phyloP scores from a whole-genome alignment of 495 filamentous ascomycete genomes.

The Immersiella caudata region DNA sequence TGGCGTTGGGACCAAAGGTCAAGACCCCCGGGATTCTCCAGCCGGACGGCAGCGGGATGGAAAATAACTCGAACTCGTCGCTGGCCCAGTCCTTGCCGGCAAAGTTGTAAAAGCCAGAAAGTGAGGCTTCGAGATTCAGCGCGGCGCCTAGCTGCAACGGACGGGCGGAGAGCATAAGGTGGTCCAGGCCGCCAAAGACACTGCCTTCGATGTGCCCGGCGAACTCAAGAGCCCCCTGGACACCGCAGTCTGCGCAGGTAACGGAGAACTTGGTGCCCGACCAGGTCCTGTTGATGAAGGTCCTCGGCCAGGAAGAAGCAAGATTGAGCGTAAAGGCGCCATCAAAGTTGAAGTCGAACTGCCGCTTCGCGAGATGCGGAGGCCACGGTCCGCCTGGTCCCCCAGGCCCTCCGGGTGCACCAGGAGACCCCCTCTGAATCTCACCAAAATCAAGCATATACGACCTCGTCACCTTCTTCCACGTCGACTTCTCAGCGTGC shows the following conservation, averaged over 20 bases:
- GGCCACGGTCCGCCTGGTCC: too few relatives aligned
- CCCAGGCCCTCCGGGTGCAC: background rate
- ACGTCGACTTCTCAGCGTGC: background rate
- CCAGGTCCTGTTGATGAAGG: background rate
- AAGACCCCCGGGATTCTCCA: background rate
- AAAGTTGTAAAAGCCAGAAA: background rate
- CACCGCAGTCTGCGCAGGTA: background rate
- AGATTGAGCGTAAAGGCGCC: background rate
- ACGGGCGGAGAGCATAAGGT: background rate
- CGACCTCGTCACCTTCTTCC: background rate
- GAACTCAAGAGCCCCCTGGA: background rate
- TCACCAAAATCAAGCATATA: background rate
- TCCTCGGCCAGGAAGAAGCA: background rate
- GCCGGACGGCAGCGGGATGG: background rate
- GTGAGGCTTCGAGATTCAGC: background rate
- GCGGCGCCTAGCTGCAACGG: background rate
- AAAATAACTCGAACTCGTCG: background rate
- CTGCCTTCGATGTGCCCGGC: background rate
- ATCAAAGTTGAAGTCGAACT: background rate
- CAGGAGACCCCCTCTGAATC: background rate
- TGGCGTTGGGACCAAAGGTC: background rate
- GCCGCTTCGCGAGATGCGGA: too few relatives aligned
- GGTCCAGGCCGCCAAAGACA: background rate
- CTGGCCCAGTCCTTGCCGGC: background rate
- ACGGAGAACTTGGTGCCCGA: background rate